Evolutionary conservation across 176 grass and related monocot genomes (phyloP).

Genomic region (Carex parvula): DNA sequence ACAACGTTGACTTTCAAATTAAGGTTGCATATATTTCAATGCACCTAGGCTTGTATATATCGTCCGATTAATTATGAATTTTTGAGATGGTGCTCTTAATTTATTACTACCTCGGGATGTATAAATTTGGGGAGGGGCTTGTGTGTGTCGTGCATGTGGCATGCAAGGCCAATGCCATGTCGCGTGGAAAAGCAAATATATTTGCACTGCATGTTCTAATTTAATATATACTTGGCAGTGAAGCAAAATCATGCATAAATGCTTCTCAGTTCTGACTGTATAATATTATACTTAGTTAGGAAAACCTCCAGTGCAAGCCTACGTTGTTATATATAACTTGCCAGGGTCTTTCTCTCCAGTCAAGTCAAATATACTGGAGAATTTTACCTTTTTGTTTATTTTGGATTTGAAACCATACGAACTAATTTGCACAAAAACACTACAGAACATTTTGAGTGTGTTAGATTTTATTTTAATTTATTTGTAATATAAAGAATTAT

Average conservation of each 20-base stretch:
- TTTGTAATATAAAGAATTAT: too few species aligned
- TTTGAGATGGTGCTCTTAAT: too few species aligned
- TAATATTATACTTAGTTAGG: not conserved
- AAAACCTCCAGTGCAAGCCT: not conserved
- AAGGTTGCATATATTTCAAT: too few species aligned
- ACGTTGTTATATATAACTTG: not conserved
- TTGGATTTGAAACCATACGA: too few species aligned
- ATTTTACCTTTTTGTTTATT: too few species aligned
- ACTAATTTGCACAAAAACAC: too few species aligned
- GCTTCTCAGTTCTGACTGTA: not conserved
- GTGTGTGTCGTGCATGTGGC: conserved; percentile 29
- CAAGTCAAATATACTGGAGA: too few species aligned
- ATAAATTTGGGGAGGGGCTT: not conserved
- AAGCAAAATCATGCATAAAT: not conserved
- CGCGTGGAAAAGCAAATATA: conserved; percentile 12
- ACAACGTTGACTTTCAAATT: too few species aligned
- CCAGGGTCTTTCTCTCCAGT: too few species aligned
- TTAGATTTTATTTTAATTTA: not conserved
- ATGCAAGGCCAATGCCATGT: conserved; percentile 24
- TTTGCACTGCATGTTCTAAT: conserved; percentile 7
- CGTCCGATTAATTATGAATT: too few species aligned
- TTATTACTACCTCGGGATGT: not conserved
- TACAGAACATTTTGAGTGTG: too few species aligned
- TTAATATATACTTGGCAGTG: not conserved
- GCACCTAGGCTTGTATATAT: too few species aligned